Evolutionary conservation across 2,329 filamentous ascomycete species (phyloP).

Genomic region (Talaromyces sp.): DNA sequence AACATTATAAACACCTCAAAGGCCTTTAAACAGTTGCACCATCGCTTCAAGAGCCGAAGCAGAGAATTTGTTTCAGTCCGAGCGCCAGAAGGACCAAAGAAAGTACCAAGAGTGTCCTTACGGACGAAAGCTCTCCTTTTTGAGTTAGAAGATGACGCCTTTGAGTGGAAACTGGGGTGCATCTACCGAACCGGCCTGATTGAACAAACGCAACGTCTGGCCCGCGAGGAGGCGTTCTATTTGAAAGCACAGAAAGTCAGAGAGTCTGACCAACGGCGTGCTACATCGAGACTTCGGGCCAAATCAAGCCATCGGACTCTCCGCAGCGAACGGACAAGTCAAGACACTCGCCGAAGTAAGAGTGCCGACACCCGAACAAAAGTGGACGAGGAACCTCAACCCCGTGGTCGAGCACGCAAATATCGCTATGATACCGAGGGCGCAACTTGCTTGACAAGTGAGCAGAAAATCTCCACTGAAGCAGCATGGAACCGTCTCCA

Average conservation of each 20-base stretch:
- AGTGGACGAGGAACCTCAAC: constrained; percentile 31
- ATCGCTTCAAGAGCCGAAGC: constrained; percentile 84
- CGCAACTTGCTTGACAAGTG: constrained; percentile 70
- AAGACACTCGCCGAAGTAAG: constrained; percentile 54
- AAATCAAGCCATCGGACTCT: constrained; percentile 54
- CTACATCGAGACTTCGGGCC: constrained; percentile 56
- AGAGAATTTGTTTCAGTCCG: constrained; percentile 89
- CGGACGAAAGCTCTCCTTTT: constrained; percentile 82
- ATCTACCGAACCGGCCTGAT: constrained; percentile 88
- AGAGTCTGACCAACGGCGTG: constrained; percentile 62
- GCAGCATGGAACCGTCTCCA: constrained; percentile 77
- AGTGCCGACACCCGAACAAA: constrained; percentile 56
- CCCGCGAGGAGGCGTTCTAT: constrained; percentile 85
- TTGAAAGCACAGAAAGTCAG: constrained; percentile 84
- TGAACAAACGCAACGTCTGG: constrained; percentile 87
- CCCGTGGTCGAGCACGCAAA: constrained; percentile 41
- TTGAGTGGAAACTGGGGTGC: constrained; percentile 94
- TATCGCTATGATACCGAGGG: constrained; percentile 78
- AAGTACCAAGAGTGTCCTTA: constrained; percentile 81
- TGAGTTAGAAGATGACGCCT: constrained; percentile 92
- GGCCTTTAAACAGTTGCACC: constrained; percentile 84
- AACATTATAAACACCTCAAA: constrained; percentile 89
- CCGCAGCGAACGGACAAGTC: constrained; percentile 42
- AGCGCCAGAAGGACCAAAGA: constrained; percentile 79
- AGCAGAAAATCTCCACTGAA: constrained; percentile 70